phyloP scores from a whole-genome alignment of 768 basidiomycete species.

The Tulasnella sp. region DNA sequence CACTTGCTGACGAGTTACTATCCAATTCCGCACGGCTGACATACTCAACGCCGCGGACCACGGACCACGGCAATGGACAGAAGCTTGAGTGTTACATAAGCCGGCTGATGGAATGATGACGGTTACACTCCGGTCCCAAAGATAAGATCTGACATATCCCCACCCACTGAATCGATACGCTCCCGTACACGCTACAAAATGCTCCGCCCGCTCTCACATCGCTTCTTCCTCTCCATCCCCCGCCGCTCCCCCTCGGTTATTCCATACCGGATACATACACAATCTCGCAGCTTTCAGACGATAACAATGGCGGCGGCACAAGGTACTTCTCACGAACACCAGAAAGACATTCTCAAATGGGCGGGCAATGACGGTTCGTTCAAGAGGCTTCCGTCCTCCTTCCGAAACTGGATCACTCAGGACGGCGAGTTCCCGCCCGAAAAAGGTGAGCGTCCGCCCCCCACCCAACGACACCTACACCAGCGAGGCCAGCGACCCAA shows the following conservation, averaged over 20 bases:
- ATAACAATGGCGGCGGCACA: neutral
- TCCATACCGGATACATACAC: neutral
- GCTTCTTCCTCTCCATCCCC: neutral
- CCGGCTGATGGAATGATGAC: too few relatives aligned
- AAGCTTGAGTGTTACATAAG: too few relatives aligned
- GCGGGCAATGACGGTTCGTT: slow-evolving; percentile 30
- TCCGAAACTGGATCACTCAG: slow-evolving; percentile 30
- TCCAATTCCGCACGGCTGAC: too few relatives aligned
- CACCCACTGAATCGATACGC: too few relatives aligned
- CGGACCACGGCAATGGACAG: too few relatives aligned
- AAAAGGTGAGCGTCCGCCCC: slow-evolving; percentile 24
- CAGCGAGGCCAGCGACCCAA: too few relatives aligned
- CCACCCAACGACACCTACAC: neutral
- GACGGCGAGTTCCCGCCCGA: slow-evolving; percentile 32
- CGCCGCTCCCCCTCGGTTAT: neutral
- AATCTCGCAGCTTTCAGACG: neutral
- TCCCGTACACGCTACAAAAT: too few relatives aligned
- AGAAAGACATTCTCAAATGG: slow-evolving; percentile 26
- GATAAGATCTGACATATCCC: too few relatives aligned
- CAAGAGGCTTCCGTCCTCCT: slow-evolving; percentile 29
- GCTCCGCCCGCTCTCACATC: neutral
- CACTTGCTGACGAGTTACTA: too few relatives aligned
- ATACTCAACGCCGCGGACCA: too few relatives aligned
- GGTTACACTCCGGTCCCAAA: too few relatives aligned
- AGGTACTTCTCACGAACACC: neutral